Percentiles rank a stretch among this genome's conserved stretches.
phyloP scores from a whole-genome alignment of 1,139 yeast species.

The Cylindricascospora bacillispora region DNA sequence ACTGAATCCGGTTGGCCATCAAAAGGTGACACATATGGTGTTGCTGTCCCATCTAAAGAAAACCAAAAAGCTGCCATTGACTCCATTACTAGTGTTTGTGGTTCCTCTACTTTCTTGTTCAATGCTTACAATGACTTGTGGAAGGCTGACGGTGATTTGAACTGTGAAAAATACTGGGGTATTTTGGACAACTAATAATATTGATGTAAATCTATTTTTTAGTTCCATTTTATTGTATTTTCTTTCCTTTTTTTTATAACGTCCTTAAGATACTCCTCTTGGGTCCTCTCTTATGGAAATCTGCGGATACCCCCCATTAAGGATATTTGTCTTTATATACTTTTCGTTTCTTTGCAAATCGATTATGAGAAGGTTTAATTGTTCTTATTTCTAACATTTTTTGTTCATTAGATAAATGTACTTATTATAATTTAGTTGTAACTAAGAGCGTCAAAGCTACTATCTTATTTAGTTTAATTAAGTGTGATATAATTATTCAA shows the following conservation, averaged over 20 bases:
- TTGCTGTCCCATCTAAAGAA: conserved; percentile 52
- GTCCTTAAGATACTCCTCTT: background rate
- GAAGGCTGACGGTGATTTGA: conserved; percentile 57
- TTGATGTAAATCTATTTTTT: conserved; percentile 3
- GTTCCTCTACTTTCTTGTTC: conserved; percentile 47
- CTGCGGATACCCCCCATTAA: conserved; percentile 1
- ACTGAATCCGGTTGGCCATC: conserved; percentile 83
- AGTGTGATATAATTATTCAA: no score
- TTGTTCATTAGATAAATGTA: no score
- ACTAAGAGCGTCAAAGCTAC: no score
- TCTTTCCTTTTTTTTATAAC: conserved; percentile 2
- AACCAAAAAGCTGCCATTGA: conserved; percentile 52
- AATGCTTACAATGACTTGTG: conserved; percentile 67
- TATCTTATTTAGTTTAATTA: no score
- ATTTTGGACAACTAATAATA: conserved; percentile 24
- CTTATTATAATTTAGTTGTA: no score
- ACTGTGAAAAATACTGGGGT: conserved; percentile 70
- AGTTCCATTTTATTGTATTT: conserved; percentile 2
- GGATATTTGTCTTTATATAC: no score
- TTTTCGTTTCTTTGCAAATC: no score
- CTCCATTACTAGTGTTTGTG: conserved; percentile 42
- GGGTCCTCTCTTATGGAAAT: background rate
- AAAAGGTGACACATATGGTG: conserved; percentile 50
- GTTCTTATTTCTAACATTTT: no score
- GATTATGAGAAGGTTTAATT: no score